Conservation (phyloP, 2,329 filamentous ascomycete genomes). For the Fusarium sp. region DNA sequence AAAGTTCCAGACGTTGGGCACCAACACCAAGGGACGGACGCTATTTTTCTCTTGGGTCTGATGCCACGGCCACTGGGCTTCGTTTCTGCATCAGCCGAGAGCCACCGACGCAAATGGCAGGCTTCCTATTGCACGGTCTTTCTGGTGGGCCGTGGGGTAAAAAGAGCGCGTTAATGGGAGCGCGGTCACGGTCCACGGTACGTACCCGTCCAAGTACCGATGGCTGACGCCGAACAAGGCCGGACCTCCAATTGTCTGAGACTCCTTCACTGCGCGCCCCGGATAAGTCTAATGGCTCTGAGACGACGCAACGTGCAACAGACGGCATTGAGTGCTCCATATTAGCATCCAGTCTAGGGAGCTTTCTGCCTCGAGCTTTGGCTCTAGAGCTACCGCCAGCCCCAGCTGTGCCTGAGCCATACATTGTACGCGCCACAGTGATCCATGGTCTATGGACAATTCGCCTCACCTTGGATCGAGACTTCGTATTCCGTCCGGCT, state of each 20-base stretch:
- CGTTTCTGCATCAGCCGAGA: conserved; percentile 41
- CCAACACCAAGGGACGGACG: conserved; percentile 45
- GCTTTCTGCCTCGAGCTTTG: conserved; percentile 10
- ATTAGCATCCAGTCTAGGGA: conserved; percentile 2
- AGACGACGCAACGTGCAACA: conserved; percentile 26
- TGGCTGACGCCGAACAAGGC: conserved; percentile 11
- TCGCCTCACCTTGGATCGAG: conserved; percentile 28
- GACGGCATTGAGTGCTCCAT: conserved; percentile 20
- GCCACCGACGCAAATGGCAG: conserved; percentile 38
- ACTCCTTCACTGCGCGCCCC: background rate
- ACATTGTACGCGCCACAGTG: conserved; percentile 22
- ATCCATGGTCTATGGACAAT: conserved; percentile 2
- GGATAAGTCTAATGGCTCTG: conserved; percentile 8
- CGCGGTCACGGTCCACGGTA: background rate
- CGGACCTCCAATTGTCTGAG: background rate
- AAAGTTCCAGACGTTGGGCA: conserved; percentile 43
- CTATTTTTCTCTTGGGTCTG: conserved; percentile 32
- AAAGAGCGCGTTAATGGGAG: conserved; percentile 16
- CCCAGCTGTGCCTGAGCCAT: conserved; percentile 12
- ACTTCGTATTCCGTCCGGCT: conserved; percentile 31
- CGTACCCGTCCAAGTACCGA: conserved; percentile 17
- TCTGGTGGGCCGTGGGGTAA: conserved; percentile 37
- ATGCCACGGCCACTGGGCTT: conserved; percentile 31
- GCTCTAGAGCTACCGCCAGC: conserved; percentile 2
- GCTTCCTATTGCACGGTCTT: conserved; percentile 43